Percentiles rank a stretch among this genome's conserved stretches.
Conservation (phyloP, 768 basidiomycete genomes). For the Phylloporus arenicola region DNA sequence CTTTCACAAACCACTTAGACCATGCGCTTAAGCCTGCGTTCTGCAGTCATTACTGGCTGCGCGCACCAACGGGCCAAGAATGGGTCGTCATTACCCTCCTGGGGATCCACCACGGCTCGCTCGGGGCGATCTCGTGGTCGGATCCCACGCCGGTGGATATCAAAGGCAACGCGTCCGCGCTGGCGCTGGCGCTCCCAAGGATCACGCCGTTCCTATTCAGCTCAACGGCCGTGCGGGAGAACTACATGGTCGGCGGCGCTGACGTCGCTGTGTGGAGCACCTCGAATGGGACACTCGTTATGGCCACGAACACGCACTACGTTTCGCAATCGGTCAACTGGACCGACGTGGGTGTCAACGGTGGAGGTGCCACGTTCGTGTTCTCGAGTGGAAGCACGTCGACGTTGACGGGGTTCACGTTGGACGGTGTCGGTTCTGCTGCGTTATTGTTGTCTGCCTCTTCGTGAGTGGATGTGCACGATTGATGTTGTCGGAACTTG, state of each 20-base stretch:
- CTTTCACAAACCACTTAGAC: background rate
- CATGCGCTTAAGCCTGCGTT: background rate
- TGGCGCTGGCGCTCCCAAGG: slow-evolving; percentile 41
- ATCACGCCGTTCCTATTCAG: slow-evolving; percentile 47
- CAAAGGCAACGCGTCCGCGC: slow-evolving; percentile 45
- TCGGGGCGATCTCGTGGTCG: slow-evolving; percentile 47
- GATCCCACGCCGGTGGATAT: slow-evolving; percentile 51
- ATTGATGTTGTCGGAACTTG: background rate
- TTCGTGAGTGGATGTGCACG: slow-evolving; percentile 9
- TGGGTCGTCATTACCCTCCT: slow-evolving; percentile 60
- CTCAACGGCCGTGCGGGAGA: slow-evolving; percentile 36
- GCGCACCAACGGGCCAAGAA: slow-evolving; percentile 61
- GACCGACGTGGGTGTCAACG: slow-evolving; percentile 20
- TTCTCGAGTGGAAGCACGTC: slow-evolving; percentile 13
- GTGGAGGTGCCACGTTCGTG: background rate
- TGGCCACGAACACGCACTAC: slow-evolving; percentile 50
- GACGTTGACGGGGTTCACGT: slow-evolving; percentile 13
- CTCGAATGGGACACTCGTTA: slow-evolving; percentile 39
- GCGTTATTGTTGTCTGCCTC: slow-evolving; percentile 11
- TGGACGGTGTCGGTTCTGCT: slow-evolving; percentile 17
- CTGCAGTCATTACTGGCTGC: slow-evolving; percentile 49
- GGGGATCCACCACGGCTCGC: slow-evolving; percentile 64
- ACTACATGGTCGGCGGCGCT: slow-evolving; percentile 36
- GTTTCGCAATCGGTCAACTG: slow-evolving; percentile 31
- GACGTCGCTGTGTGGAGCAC: slow-evolving; percentile 52